Evolutionary conservation across 345 rosid species (phyloP), one percentile per base, ranked within the genome.

Genomic region (Eutrema heterophyllum): DNA sequence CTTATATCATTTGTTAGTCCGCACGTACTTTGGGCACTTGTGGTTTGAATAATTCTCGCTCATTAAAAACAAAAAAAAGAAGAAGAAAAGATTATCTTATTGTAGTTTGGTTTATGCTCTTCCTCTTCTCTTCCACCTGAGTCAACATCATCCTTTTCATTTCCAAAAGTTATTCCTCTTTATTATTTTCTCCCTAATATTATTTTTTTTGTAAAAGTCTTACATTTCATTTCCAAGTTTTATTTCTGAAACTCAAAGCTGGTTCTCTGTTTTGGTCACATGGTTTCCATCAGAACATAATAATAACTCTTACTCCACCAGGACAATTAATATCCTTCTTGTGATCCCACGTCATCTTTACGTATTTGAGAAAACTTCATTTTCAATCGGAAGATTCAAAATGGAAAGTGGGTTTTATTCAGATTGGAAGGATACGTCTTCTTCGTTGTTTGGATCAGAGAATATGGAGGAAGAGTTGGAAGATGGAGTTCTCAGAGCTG

Each of bases 321-420:
- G 29, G n/a, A 13, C 0, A 70, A 33, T 48, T 9, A 48, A 36
- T 15, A 15, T 6, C 40, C 11, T 15, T 73, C 55, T 45, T 54
- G 57, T 73, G 50, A 55, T 65, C 58, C 57, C 71, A 67, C 73
- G 54, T 67, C 73, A 67, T 62, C 68, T 67, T 54, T 59, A 8
- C 52, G 38, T 18, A 29, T 39, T 24, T 24, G 5, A 24, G 27
- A 26, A 51, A 67, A 27, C 39, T 70, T 48, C 50, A 15, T 32
- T 72, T 51, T 63, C 44, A 9, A 35, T 43, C 57, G 0, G 11
- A 10, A 9, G 21, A 70, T 41, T 30, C 24, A 68, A 15, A n/a
- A 88, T 94, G 98, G 90, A 84, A 4, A 79, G 76, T 67, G 94
- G 83, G 77, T 48, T 75, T 65, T 73, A 78, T 75, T 75, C 84